Evolutionary conservation across 495 filamentous ascomycete genomes (phyloP).

Genomic region (Talaromyces nanjingensis): DNA sequence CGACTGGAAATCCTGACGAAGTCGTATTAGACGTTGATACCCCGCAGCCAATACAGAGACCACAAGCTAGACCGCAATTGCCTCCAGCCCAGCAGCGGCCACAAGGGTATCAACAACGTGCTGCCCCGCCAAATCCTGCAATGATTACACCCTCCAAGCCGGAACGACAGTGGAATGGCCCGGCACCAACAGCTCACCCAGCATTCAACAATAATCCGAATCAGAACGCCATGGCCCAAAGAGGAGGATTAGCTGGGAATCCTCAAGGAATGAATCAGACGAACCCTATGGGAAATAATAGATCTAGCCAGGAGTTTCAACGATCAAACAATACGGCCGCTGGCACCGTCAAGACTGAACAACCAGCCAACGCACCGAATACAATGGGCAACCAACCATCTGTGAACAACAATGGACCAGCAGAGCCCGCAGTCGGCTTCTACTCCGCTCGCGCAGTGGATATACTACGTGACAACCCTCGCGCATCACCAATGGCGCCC

Average conservation of each 20-base stretch:
- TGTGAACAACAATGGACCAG: conserved; percentile 8
- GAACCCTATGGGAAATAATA: neutral
- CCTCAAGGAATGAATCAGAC: neutral
- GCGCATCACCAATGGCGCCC: conserved; percentile 36
- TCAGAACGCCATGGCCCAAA: neutral
- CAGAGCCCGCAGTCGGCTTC: conserved; percentile 51
- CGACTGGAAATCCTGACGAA: conserved; percentile 58
- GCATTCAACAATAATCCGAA: neutral
- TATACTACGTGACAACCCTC: conserved; percentile 38
- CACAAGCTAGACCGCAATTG: conserved; percentile 17
- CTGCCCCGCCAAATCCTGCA: conserved; percentile 18
- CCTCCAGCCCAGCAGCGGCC: conserved; percentile 20
- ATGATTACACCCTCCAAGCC: conserved; percentile 38
- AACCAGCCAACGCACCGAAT: neutral
- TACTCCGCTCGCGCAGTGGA: conserved; percentile 68
- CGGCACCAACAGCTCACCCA: conserved; percentile 7
- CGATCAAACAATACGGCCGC: neutral
- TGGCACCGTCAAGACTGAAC: neutral
- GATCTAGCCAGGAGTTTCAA: conserved; percentile 4
- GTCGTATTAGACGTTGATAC: conserved; percentile 34
- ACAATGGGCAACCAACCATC: neutral
- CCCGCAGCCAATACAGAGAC: conserved; percentile 21
- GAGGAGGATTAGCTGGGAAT: neutral
- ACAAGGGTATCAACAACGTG: conserved; percentile 13
- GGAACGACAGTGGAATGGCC: conserved; percentile 24